Evolutionary conservation across 192 early-diverging fungal species (phyloP).

Genomic region (Phycomyces nitens): DNA sequence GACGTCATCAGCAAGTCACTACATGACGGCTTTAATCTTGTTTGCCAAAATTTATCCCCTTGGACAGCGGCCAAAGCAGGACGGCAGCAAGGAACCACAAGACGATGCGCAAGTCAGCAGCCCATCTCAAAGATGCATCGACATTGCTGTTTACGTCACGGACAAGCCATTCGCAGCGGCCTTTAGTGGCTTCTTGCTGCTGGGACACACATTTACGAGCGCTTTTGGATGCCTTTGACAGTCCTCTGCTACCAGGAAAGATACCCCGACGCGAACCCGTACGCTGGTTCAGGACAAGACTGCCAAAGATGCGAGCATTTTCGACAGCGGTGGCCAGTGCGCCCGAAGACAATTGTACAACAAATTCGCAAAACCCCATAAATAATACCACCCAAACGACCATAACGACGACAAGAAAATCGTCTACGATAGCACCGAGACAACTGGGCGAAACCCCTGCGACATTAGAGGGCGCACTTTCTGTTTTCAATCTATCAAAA

Average conservation of each 20-base stretch:
- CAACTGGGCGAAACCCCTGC: neutral
- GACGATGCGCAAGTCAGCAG: conserved; percentile 19
- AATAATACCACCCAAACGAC: too few species aligned
- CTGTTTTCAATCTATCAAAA: conserved; percentile 10
- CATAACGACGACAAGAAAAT: too few species aligned
- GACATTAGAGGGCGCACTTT: conserved; percentile 1
- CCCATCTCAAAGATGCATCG: conserved; percentile 19
- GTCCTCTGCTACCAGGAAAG: neutral
- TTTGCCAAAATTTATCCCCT: conserved; percentile 3
- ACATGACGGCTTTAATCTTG: neutral
- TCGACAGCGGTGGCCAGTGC: conserved; percentile 1
- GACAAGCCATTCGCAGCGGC: neutral
- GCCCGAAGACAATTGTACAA: neutral
- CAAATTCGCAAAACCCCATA: neutral
- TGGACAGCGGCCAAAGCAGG: neutral
- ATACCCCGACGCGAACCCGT: neutral
- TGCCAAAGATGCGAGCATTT: neutral
- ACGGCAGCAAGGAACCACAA: conserved; percentile 4
- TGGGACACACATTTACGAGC: conserved; percentile 13
- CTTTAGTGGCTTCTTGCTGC: neutral
- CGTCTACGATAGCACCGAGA: neutral
- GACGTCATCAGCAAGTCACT: conserved; percentile 2
- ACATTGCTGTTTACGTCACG: conserved; percentile 4
- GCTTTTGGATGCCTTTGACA: conserved; percentile 7
- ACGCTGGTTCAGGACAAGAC: neutral